Evolutionary conservation across 495 filamentous ascomycete genomes (phyloP).

Genomic region (Trichocladium uniseriatum): DNA sequence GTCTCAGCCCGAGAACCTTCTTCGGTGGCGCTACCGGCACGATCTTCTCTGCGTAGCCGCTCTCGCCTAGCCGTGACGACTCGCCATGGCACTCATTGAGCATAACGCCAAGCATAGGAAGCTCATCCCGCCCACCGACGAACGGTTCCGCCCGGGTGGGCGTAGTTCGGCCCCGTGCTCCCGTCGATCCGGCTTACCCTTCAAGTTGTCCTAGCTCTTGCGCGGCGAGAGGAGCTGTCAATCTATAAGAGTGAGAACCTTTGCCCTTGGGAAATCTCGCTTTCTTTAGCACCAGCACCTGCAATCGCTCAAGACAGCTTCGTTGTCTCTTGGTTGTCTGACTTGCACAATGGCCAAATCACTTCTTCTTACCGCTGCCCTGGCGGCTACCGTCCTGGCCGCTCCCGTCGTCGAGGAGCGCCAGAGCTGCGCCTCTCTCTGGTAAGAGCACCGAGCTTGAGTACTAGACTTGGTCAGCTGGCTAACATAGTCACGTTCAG

Average conservation of each 20-base stretch:
- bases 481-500: constrained; percentile 14
- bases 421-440: constrained; percentile 27
- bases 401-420: constrained; percentile 36
- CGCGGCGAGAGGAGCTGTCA: background rate
- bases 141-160: background rate
- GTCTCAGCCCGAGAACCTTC: no score
- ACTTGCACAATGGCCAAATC: constrained; percentile 20
- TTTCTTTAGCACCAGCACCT: constrained; percentile 4
- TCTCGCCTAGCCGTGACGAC: no score
- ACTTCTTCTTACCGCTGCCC: constrained; percentile 23
- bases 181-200: constrained; percentile 20
- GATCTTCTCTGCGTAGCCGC: no score
- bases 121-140: no score
- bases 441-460: constrained; percentile 17
- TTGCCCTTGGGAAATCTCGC: background rate
- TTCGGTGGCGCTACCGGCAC: no score
- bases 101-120: no score
- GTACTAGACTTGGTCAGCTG: no score
- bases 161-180: constrained; percentile 10
- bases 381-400: constrained; percentile 30
- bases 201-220: no score
- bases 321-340: background rate
- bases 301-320: background rate
- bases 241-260: background rate
- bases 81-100: no score